Evolutionary conservation across 2,329 filamentous ascomycete species (phyloP).

Genomic region (Fusarium circinatum): DNA sequence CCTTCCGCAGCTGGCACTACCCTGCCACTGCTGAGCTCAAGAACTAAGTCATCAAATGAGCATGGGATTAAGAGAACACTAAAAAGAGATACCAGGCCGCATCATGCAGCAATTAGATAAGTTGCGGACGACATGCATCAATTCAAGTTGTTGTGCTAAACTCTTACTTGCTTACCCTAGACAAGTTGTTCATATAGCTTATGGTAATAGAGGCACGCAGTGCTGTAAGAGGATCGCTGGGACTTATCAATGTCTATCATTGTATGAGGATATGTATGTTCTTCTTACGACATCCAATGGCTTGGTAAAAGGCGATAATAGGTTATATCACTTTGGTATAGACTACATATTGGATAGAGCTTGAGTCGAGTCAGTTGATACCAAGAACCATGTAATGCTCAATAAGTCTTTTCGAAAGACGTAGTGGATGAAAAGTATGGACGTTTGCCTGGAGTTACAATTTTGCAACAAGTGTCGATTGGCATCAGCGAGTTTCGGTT

Average conservation of each 20-base stretch:
- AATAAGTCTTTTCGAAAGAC: not conserved
- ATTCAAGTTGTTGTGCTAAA: too few relatives aligned
- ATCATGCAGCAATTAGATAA: slow-evolving; percentile 19
- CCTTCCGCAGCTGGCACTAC: slow-evolving; percentile 75
- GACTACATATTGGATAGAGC: slow-evolving; percentile 22
- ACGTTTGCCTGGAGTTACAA: not conserved
- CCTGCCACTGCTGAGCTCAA: slow-evolving; percentile 26
- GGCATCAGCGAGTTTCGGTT: not conserved
- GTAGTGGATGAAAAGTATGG: not conserved
- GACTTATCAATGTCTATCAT: slow-evolving; percentile 15
- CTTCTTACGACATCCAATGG: slow-evolving; percentile 5
- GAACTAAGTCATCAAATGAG: slow-evolving; percentile 4
- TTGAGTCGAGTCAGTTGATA: slow-evolving; percentile 25
- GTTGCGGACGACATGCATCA: slow-evolving; percentile 7
- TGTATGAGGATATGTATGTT: slow-evolving; percentile 3
- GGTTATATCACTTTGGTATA: slow-evolving; percentile 20
- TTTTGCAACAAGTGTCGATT: not conserved
- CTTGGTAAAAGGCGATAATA: slow-evolving; percentile 2
- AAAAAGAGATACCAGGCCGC: slow-evolving; percentile 33
- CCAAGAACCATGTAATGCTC: not conserved
- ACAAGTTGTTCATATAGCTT: too few relatives aligned
- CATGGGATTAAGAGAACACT: slow-evolving; percentile 12
- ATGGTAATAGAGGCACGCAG: not conserved
- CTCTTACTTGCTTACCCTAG: too few relatives aligned
- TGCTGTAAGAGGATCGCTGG: slow-evolving; percentile 9